Percentiles rank a stretch among this genome's conserved stretches.
Conservation (phyloP, 768 basidiomycete species). For the Mycena pura region DNA sequence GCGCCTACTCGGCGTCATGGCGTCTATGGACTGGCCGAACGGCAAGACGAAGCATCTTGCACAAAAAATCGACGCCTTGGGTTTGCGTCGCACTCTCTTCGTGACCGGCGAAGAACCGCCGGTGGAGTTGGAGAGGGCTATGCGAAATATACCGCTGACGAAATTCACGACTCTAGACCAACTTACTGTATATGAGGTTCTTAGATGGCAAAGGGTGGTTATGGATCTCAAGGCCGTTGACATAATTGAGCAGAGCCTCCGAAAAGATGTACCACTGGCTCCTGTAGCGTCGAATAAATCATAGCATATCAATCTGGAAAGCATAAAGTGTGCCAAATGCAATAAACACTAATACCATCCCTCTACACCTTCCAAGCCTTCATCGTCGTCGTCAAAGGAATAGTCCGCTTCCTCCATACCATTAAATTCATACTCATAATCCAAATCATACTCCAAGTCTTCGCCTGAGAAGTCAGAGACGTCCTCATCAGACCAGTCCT, state of each 20-base stretch:
- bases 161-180: constrained; percentile 69
- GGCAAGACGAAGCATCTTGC: constrained; percentile 74
- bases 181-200: constrained; percentile 79
- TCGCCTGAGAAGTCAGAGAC: constrained; percentile 4
- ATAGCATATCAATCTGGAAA: neutral
- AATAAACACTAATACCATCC: neutral
- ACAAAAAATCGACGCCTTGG: constrained; percentile 65
- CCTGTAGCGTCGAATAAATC: constrained; percentile 9
- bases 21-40: constrained; percentile 72
- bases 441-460: neutral
- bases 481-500: neutral
- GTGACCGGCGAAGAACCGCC: constrained; percentile 71
- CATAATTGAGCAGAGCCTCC: constrained; percentile 69
- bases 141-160: constrained; percentile 74
- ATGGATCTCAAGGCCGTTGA: constrained; percentile 87
- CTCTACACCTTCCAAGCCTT: constrained; percentile 1
- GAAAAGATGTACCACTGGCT: constrained; percentile 49
- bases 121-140: constrained; percentile 62
- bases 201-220: constrained; percentile 84
- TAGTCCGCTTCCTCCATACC: constrained; percentile 24
- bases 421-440: constrained; percentile 23
- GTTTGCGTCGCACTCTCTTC: constrained; percentile 78
- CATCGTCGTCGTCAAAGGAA: constrained; percentile 1
- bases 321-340: neutral
- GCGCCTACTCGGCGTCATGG: constrained; percentile 76